A percentile compares a stretch with the other conserved stretches of the same genome.
Evolutionary conservation across 495 filamentous ascomycete species (phyloP).

Genomic region (Penicillium verhagenii): DNA sequence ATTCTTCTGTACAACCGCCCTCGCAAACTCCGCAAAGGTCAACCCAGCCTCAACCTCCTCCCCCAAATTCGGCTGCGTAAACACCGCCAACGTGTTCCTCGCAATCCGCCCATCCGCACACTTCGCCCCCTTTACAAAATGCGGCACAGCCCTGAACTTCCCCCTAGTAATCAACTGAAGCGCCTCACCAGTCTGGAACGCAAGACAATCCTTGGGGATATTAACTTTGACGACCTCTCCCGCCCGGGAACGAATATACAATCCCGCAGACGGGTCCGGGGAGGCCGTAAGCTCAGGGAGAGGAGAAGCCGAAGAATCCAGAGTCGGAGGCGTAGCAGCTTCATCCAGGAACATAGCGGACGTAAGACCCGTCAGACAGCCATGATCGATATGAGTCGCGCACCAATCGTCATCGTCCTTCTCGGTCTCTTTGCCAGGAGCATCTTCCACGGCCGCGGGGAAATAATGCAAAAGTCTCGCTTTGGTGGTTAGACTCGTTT

Average conservation of each 20-base stretch:
- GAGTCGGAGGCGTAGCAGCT: conserved; percentile 41
- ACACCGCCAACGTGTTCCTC: conserved; percentile 92
- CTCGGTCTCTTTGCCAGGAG: conserved; percentile 5
- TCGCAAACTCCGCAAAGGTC: conserved; percentile 85
- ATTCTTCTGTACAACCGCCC: conserved; percentile 78
- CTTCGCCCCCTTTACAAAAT: conserved; percentile 80
- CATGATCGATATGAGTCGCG: conserved; percentile 89
- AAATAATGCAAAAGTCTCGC: conserved; percentile 94
- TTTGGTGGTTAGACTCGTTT: conserved; percentile 83
- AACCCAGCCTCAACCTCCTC: conserved; percentile 75
- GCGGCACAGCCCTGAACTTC: conserved; percentile 89
- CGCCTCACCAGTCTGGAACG: conserved; percentile 94
- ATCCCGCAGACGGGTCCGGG: conserved; percentile 78
- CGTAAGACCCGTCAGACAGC: conserved; percentile 90
- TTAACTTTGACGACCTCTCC: conserved; percentile 78
- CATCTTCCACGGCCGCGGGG: conserved; percentile 30
- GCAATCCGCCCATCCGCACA: conserved; percentile 56
- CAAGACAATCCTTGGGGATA: conserved; percentile 87
- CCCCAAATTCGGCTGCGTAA: conserved; percentile 92
- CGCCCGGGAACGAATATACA: conserved; percentile 87
- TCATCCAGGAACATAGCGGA: conserved; percentile 97
- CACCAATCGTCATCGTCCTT: conserved; percentile 87
- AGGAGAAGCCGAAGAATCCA: conserved; percentile 28
- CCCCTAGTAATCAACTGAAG: conserved; percentile 85
- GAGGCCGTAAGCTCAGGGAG: conserved; percentile 67